phyloP scores from a whole-genome alignment of 306 rosid genomes.

The Delonix regia region DNA sequence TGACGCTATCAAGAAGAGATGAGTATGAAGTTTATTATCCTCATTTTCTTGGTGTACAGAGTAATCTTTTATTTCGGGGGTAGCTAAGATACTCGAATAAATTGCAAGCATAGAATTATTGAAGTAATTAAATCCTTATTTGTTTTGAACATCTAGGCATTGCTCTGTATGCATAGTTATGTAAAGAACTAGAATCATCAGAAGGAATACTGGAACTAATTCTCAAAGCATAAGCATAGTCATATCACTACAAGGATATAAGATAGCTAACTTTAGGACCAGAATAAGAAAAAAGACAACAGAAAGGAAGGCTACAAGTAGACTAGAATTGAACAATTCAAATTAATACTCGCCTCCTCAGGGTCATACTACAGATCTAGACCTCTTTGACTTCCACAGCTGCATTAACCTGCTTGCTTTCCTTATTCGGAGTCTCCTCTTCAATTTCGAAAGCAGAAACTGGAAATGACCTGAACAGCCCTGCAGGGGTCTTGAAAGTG shows the following conservation, averaged over 20 bases:
- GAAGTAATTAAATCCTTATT: too few species aligned
- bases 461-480: constrained; percentile 65
- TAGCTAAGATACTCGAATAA: not conserved
- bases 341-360: too few species aligned
- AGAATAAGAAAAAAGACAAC: not conserved
- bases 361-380: constrained; percentile 18
- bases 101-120: not conserved
- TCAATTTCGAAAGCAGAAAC: constrained; percentile 64
- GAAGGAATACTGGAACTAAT: not conserved
- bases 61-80: not conserved
- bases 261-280: not conserved
- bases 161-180: too few species aligned
- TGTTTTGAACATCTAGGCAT: not conserved
- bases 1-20: not conserved
- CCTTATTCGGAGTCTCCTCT: constrained; percentile 40
- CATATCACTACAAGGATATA: not conserved
- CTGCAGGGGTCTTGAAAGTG: constrained; percentile 67
- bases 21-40: too few species aligned
- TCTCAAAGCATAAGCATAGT: too few species aligned
- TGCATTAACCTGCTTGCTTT: not conserved
- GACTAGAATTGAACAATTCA: too few species aligned
- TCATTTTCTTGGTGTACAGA: too few species aligned
- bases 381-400: constrained; percentile 47
- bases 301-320: not conserved
- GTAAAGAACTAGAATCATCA: not conserved